A percentile compares a stretch with the other conserved stretches of the same genome.
These are phyloP conservation scores for Pythium apleroticum DNA, from an alignment of 352 stramenopile species.

Conservation along the genomic window DNA sequence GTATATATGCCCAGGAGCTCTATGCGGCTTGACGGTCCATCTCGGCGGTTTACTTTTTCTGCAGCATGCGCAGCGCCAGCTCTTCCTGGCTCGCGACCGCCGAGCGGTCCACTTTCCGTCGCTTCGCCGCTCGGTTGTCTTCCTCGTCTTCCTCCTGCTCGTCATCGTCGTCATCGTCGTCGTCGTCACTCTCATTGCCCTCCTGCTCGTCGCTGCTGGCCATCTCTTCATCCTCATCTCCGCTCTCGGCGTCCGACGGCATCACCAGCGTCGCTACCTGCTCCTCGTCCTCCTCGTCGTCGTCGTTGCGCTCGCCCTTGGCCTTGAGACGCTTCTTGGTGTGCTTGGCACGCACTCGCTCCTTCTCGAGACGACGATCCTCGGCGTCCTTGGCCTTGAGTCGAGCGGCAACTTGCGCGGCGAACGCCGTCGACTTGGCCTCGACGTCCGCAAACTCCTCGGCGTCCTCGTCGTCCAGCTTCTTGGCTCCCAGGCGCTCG, in stretches of 20 bases:
- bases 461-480: slow-evolving; percentile 28
- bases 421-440: slow-evolving; percentile 58
- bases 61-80: slow-evolving; percentile 74
- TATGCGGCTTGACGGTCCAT: neutral
- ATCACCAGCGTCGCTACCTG: slow-evolving; percentile 26
- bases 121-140: slow-evolving; percentile 21
- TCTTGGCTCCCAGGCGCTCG: slow-evolving; percentile 55
- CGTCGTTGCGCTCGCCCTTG: slow-evolving; percentile 59
- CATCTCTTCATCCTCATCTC: slow-evolving; percentile 35
- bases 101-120: slow-evolving; percentile 45
- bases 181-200: slow-evolving; percentile 12
- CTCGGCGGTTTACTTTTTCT: slow-evolving; percentile 36
- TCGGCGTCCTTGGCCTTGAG: slow-evolving; percentile 79
- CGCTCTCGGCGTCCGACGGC: slow-evolving; percentile 28
- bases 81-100: slow-evolving; percentile 75
- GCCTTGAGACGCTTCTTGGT: slow-evolving; percentile 85
- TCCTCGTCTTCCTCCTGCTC: slow-evolving; percentile 28
- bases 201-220: slow-evolving; percentile 33
- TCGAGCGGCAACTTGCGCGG: slow-evolving; percentile 61
- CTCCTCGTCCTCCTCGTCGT: slow-evolving; percentile 32
- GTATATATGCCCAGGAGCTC: neutral
- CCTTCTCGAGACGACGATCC: slow-evolving; percentile 80
- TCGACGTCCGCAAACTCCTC: slow-evolving; percentile 66
- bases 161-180: slow-evolving; percentile 27
- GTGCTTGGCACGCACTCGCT: slow-evolving; percentile 88